phyloP scores from a whole-genome alignment of 805 yeast genomes.

The Phaffomyces opuntiae region DNA sequence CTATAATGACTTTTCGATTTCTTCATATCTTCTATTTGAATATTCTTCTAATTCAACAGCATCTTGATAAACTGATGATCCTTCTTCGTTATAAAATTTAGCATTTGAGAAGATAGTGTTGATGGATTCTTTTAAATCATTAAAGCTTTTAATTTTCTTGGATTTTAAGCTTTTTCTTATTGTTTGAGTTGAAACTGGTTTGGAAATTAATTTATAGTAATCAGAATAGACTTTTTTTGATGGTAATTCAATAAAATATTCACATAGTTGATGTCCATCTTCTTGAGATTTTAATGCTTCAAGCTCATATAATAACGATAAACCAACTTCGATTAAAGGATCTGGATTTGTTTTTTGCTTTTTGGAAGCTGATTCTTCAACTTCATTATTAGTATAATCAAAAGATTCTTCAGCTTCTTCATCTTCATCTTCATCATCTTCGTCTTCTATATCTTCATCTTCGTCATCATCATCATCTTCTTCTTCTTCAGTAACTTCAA shows the following conservation, averaged over 20 bases:
- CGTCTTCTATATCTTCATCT: not conserved
- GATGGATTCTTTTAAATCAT: conserved; percentile 50
- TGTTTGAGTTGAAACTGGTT: conserved; percentile 62
- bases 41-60: conserved; percentile 68
- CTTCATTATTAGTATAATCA: not conserved
- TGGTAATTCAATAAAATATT: conserved; percentile 65
- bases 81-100: conserved; percentile 82
- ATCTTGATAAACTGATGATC: conserved; percentile 77
- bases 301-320: conserved; percentile 38
- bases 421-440: conserved; percentile 1
- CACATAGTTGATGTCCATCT: conserved; percentile 40
- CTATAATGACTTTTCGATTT: conserved; percentile 10
- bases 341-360: conserved; percentile 21
- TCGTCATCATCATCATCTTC: conserved; percentile 3
- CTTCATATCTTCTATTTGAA: conserved; percentile 48
- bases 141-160: conserved; percentile 39
- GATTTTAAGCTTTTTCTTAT: conserved; percentile 49
- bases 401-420: not conserved
- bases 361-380: conserved; percentile 11
- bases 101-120: conserved; percentile 81
- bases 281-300: conserved; percentile 36
- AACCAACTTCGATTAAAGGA: conserved; percentile 23
- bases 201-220: conserved; percentile 50
- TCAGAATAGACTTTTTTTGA: conserved; percentile 75
- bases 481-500: conserved; percentile 2